A percentile compares a stretch with the other conserved stretches of the same genome.
These are phyloP conservation scores for Fraxinus albicans DNA, from an alignment of 305 asterid species.

Conservation along the genomic window DNA sequence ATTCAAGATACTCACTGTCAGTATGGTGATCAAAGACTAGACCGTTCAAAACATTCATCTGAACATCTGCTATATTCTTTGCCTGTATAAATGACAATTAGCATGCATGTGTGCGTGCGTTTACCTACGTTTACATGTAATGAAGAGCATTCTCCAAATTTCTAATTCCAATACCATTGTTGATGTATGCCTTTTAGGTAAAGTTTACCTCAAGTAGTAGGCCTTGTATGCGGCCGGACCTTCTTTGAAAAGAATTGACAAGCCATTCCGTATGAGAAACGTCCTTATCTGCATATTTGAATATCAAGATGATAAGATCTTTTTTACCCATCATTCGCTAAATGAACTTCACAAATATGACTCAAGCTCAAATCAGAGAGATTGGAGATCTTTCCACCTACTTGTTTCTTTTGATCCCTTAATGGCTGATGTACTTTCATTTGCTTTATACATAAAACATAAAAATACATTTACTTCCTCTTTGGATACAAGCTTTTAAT, in stretches of 20 bases:
- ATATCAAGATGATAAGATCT: conserved; percentile 17
- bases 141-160: conserved; percentile 1
- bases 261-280: conserved; percentile 92
- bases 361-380: background rate
- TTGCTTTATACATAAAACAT: background rate
- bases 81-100: background rate
- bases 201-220: conserved; percentile 77
- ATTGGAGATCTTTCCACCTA: background rate
- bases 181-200: conserved; percentile 11
- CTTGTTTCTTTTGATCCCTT: conserved; percentile 1
- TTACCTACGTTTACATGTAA: background rate
- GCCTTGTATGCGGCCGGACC: conserved; percentile 92
- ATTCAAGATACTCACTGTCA: conserved; percentile 6
- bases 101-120: background rate
- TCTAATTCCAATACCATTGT: background rate
- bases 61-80: background rate
- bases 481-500: background rate
- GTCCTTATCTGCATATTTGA: conserved; percentile 72
- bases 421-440: background rate
- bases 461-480: background rate
- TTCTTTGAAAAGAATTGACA: conserved; percentile 82
- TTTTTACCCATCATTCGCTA: conserved; percentile 15
- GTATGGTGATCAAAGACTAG: conserved; percentile 16
- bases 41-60: conserved; percentile 20
- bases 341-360: background rate